Base-by-base conservation (phyloP, 164 flowering plant species). In the Sextonia rubra region DNA sequence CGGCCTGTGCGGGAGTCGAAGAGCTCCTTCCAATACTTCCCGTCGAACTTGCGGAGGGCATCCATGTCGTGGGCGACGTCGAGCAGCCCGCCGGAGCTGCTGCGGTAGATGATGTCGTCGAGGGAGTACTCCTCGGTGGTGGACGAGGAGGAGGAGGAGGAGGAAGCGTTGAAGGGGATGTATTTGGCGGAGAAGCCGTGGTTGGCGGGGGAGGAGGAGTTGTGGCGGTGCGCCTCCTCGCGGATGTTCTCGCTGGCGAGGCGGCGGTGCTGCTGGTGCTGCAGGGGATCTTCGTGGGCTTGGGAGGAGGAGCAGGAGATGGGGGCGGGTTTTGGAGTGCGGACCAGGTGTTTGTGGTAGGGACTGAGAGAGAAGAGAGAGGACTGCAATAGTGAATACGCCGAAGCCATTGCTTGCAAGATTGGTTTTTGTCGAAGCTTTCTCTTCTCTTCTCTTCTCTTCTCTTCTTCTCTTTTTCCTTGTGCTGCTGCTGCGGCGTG, bases 11-110 rank as follows among this genome's bases (percentile, higher is more conserved):
- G 85, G 18, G 93, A 90, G 72, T 93, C 98, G 74, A 93, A 93
- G 8, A 93, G 81, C 24, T 73, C 52, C 2, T 86, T 83, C 98
- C 98, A 91, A 75, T 90, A 90, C 17, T 76, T 73, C 4, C 95
- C 97, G 76, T 88, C 90, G 77, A 79, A 87, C 66, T 81, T 76
- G 74, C 77, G 79, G 48, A 93, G 75, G 1, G 95, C 97, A 6
- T 80, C 86, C 79, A 93, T 81, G 77, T 93, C 93, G 77, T 93
- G 97, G 58, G 85, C 85, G 23, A 93, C 98, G 75, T 93, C 97
- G 64, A 93, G 90, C 24, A 93, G 85, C 26, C 88, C 88, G n/a
- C 98, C 98, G 48, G 94, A 89, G 20, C 85, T 85, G 76, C 89
- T 85, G 8, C 97, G 85, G 78, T 93, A 93, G 60, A 91, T 87